These are phyloP conservation scores for Trichoderma brevicompactum DNA, from an alignment of 2,329 filamentous ascomycete species.

Conservation along the genomic window DNA sequence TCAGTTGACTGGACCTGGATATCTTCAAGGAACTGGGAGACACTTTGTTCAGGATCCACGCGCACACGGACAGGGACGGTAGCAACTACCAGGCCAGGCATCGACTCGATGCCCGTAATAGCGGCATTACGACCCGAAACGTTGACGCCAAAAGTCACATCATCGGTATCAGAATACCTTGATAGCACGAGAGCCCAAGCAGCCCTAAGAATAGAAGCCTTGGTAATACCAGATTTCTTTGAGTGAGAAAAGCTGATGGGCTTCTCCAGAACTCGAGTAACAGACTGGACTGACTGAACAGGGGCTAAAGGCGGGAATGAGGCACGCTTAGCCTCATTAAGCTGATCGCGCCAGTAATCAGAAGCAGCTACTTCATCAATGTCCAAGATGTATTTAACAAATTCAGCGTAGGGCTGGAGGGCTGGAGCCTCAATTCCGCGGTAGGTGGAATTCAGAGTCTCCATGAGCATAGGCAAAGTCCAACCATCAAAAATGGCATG, in stretches of 20 bases:
- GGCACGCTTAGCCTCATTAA: constrained; percentile 20
- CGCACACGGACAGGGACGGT: constrained; percentile 38
- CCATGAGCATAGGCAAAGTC: constrained; percentile 22
- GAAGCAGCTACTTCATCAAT: neutral
- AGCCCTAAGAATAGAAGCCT: constrained; percentile 33
- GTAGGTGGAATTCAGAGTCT: constrained; percentile 13
- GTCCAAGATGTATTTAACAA: constrained; percentile 27
- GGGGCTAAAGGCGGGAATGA: constrained; percentile 9
- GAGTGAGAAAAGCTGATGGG: constrained; percentile 10
- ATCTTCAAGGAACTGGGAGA: constrained; percentile 31
- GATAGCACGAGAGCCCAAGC: constrained; percentile 37
- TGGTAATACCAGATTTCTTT: constrained; percentile 22
- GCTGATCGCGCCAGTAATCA: constrained; percentile 13
- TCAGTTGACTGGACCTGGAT: constrained; percentile 15
- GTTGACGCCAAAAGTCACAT: constrained; percentile 37
- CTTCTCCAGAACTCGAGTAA: constrained; percentile 15
- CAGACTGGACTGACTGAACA: neutral
- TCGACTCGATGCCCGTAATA: constrained; percentile 35
- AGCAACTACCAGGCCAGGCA: constrained; percentile 39
- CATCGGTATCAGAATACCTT: constrained; percentile 30
- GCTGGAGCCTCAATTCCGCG: neutral
- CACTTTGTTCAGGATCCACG: constrained; percentile 22
- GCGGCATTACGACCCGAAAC: constrained; percentile 38
- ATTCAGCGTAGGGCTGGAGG: constrained; percentile 28
- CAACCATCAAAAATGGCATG: constrained; percentile 36